Evolutionary conservation across 1,284 basidiomycete species (phyloP).

Genomic region (Phylloporus gajari): DNA sequence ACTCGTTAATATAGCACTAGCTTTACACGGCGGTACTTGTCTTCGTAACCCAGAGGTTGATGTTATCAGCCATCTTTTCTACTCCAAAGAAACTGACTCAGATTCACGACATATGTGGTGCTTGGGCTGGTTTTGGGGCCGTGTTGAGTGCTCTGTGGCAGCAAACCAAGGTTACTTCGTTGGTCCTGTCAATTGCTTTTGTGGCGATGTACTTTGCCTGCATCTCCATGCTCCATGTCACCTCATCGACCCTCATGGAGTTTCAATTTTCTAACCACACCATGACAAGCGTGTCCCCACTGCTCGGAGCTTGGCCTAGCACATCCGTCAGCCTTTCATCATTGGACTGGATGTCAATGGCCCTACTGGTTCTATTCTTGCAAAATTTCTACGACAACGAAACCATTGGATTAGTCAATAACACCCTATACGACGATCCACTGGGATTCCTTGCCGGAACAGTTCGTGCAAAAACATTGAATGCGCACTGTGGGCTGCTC

Average conservation of each 20-base stretch:
- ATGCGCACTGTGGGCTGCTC: constrained; percentile 1
- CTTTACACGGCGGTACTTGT: constrained; percentile 1
- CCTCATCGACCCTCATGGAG: neutral
- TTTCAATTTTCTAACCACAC: neutral
- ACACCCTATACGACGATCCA: neutral
- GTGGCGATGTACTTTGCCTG: constrained; percentile 3
- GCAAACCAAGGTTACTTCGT: constrained; percentile 8
- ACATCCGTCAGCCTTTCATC: neutral
- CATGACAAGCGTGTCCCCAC: no score
- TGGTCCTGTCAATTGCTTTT: neutral
- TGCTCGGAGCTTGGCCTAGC: no score
- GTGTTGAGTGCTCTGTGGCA: neutral
- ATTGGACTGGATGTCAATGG: neutral
- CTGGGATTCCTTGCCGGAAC: neutral
- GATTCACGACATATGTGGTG: constrained; percentile 1
- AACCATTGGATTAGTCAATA: neutral
- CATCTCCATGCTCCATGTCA: constrained; percentile 1
- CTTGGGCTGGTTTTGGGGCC: neutral
- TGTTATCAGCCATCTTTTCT: neutral
- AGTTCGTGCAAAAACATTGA: neutral
- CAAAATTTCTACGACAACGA: neutral
- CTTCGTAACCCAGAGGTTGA: constrained; percentile 1
- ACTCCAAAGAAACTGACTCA: neutral
- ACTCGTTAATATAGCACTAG: neutral
- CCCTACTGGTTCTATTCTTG: neutral